Percentiles rank a stretch among this genome's conserved stretches.
These are phyloP conservation scores for Eimeria sp. DNA, from an alignment of 169 alveolate species.

Conservation along the genomic window DNA sequence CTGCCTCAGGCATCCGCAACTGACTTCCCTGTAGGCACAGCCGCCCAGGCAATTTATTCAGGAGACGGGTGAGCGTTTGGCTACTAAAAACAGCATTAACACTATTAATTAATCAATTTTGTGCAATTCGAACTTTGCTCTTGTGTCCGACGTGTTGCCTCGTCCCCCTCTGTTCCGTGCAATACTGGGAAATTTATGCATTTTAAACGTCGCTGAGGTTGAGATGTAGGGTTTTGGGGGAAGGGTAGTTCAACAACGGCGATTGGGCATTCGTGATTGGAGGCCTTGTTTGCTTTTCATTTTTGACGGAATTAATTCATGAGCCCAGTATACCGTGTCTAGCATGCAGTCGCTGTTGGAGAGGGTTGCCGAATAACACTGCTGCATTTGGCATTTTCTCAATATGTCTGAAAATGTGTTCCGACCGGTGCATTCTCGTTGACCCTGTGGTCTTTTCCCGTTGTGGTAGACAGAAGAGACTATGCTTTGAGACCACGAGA, in stretches of 20 bases:
- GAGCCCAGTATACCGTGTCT: neutral
- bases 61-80: conserved; percentile 81
- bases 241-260: neutral
- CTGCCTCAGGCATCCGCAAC: conserved; percentile 80
- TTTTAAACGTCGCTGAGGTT: neutral
- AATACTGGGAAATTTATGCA: neutral
- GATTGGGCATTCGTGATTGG: neutral
- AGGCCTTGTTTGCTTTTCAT: neutral
- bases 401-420: neutral
- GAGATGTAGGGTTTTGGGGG: neutral
- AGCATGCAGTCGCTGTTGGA: neutral
- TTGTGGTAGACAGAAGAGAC: neutral
- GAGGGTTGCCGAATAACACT: neutral
- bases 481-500: neutral
- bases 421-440: neutral
- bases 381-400: neutral
- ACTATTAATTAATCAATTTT: neutral
- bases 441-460: neutral
- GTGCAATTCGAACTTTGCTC: neutral
- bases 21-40: conserved; percentile 71
- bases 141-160: neutral
- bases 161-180: neutral
- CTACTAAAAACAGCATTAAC: neutral
- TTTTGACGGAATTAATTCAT: neutral
- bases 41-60: conserved; percentile 81